Conservation (phyloP, 2,329 filamentous ascomycete species). For the Onygena corvina region DNA sequence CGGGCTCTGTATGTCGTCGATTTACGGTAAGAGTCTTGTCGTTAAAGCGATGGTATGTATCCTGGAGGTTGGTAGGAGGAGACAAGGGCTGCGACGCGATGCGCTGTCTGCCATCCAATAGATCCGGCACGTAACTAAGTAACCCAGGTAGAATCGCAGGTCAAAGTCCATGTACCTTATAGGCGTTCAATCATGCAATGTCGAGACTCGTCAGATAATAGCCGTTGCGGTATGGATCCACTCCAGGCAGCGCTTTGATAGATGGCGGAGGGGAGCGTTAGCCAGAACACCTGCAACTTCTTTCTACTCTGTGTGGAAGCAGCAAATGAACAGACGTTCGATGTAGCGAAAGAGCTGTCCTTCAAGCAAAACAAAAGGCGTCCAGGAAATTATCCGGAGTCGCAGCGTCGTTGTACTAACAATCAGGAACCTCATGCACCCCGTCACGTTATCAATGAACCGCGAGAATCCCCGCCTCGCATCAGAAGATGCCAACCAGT, state of each 20-base stretch:
- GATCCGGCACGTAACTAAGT: neutral
- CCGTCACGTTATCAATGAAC: constrained; percentile 7
- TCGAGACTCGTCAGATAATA: neutral
- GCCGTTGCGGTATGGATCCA: neutral
- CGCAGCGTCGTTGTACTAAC: neutral
- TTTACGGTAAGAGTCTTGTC: neutral
- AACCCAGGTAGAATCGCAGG: neutral
- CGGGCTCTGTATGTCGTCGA: neutral
- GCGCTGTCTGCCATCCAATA: constrained; percentile 1
- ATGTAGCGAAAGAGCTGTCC: neutral
- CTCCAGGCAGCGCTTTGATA: neutral
- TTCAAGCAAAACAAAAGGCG: no score
- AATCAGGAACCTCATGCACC: neutral
- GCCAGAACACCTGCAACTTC: no score
- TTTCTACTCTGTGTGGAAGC: neutral
- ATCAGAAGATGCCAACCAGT: neutral
- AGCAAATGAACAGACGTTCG: neutral
- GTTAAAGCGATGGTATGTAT: neutral
- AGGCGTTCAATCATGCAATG: neutral
- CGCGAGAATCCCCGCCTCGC: constrained; percentile 3
- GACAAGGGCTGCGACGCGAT: neutral
- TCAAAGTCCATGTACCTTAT: neutral
- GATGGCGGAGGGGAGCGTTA: neutral
- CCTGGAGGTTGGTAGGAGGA: neutral
- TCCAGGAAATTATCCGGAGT: no score